Evolutionary conservation across 768 basidiomycete genomes (phyloP), one percentile per base, ranked within the genome.

Genomic region (Suillus fuscotomentosus): DNA sequence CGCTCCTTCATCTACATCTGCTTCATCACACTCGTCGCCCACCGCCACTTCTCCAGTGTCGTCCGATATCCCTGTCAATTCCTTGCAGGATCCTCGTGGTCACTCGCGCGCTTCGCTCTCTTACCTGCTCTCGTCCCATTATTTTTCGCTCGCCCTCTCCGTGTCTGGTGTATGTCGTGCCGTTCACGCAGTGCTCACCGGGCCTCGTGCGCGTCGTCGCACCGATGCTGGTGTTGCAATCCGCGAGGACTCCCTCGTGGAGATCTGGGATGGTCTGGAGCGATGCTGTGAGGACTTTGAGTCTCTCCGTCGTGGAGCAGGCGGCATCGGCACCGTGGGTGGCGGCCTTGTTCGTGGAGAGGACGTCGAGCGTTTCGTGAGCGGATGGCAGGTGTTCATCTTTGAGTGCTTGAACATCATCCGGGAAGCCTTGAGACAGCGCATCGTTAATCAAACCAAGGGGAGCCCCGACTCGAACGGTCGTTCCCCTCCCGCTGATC

Each of bases 401-500:
- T 97, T 97, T 68, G 93, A 96, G 76, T 94, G 91, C 74, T 84
- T 95, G 73, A 95, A 95, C 74, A 84, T 94, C 68, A 90, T 97
- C 68, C 88, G 92, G 36, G 94, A 95, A 72, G 84, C 88, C 3
- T 84, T 97, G 38, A 88, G 90, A 71, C 86, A 88, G 64, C 86
- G 83, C 39, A 76, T 83, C 3, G 70, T 81, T 10, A 43, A 73
- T 4, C 72, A 69, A 13, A 64, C 71, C 63, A 81, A 81, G 59
- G 84, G 83, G 69, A 75, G 77, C 64, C 60, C 66, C 66, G 13
- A 69, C 67, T 11, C 51, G 41, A 71, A 76, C 63, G 70, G 87
- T 75, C 76, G 83, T 69, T 69, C 78, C 70, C 70, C 74, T 75
- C 84, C 76, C 63, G 85, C 79, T 41, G 77, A 75, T 74, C 80